Conservation (phyloP, 1,284 basidiomycete genomes). For the Farysia itapuensis region DNA sequence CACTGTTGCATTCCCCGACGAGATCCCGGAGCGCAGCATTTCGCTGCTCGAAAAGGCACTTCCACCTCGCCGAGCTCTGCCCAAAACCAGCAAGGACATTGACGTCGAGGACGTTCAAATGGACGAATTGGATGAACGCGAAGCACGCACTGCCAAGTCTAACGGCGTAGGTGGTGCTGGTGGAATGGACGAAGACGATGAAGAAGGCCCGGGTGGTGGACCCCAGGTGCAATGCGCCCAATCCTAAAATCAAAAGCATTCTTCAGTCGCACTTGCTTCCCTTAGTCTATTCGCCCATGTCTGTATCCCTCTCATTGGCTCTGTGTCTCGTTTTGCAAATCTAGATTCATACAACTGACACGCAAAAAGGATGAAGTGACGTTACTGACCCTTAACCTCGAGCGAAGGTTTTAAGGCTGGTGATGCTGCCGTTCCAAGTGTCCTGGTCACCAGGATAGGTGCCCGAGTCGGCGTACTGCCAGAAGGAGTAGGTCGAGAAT, state of each 20-base stretch:
- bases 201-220: slow-evolving; percentile 55
- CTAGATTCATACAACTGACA: too few relatives aligned
- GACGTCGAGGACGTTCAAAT: slow-evolving; percentile 82
- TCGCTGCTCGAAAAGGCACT: slow-evolving; percentile 82
- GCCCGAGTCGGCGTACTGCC: slow-evolving; percentile 68
- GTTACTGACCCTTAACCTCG: too few relatives aligned
- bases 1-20: slow-evolving; percentile 85
- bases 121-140: slow-evolving; percentile 77
- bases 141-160: slow-evolving; percentile 64
- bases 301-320: too few relatives aligned
- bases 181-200: slow-evolving; percentile 76
- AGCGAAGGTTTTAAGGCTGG: slow-evolving; percentile 52
- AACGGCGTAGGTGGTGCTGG: slow-evolving; percentile 62
- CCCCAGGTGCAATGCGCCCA: slow-evolving; percentile 56
- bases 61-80: slow-evolving; percentile 73
- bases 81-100: slow-evolving; percentile 70
- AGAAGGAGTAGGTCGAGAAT: slow-evolving; percentile 65
- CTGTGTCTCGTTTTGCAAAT: too few relatives aligned
- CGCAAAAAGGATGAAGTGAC: too few relatives aligned
- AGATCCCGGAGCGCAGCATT: slow-evolving; percentile 72
- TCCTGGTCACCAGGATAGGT: slow-evolving; percentile 67
- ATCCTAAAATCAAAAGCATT: too few relatives aligned
- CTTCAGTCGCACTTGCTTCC: too few relatives aligned
- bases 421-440: slow-evolving; percentile 51
- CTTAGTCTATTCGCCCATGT: too few relatives aligned